A percentile compares a stretch with the other conserved stretches of the same genome.
Conservation (phyloP, 192 early-diverging fungal genomes). For the Jimgerdemannia flammicorona region DNA sequence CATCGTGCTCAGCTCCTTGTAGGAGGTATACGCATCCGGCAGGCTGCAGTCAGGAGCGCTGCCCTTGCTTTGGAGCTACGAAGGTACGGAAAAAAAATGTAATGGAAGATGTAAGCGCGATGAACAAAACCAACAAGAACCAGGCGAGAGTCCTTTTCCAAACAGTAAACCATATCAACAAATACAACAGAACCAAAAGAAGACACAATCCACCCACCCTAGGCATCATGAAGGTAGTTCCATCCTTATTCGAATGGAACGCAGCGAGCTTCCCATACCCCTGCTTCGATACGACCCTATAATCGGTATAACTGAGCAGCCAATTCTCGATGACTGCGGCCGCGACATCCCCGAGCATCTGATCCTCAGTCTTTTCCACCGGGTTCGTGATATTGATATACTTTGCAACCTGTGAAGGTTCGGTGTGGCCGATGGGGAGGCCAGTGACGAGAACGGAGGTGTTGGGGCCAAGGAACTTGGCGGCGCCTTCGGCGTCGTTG, state of each 20-base stretch:
- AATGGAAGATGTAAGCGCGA: neutral
- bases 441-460: constrained; percentile 27
- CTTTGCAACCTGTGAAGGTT: constrained; percentile 33
- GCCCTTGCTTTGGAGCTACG: constrained; percentile 6
- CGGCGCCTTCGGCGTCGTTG: constrained; percentile 8
- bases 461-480: constrained; percentile 5
- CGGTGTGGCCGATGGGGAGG: constrained; percentile 37
- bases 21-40: constrained; percentile 13
- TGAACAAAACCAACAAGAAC: neutral
- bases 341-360: constrained; percentile 26
- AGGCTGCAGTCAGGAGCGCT: constrained; percentile 18
- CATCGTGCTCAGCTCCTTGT: constrained; percentile 20
- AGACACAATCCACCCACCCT: constrained; percentile 14
- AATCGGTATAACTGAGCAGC: constrained; percentile 36
- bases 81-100: neutral
- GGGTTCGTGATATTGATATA: constrained; percentile 34
- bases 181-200: neutral
- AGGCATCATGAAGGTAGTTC: constrained; percentile 22
- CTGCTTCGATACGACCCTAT: constrained; percentile 34
- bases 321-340: constrained; percentile 43
- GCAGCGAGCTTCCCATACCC: constrained; percentile 42
- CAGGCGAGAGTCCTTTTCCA: neutral
- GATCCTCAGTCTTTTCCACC: constrained; percentile 11
- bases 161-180: neutral
- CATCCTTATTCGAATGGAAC: constrained; percentile 31